phyloP scores from a whole-genome alignment of 2,329 filamentous ascomycete genomes.

The Colletotrichum nymphaeae region DNA sequence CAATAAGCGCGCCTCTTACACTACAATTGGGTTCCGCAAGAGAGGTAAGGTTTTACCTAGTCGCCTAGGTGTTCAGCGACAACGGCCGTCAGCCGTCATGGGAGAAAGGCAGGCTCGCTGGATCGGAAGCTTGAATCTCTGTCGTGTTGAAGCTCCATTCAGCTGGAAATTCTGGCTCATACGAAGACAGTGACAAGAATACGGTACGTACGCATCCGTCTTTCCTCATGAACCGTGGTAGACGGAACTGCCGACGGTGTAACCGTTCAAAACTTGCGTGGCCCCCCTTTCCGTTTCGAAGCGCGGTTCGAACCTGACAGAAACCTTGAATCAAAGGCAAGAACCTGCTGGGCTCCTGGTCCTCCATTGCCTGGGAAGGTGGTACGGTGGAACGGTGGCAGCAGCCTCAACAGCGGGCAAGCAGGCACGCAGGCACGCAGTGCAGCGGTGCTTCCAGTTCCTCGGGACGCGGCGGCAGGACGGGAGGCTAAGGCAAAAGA shows the following conservation, averaged over 20 bases:
- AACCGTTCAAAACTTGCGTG: not conserved
- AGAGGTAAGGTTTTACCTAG: not conserved
- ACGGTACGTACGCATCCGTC: no score
- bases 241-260: not conserved
- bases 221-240: no score
- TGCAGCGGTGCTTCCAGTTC: slow-evolving; percentile 19
- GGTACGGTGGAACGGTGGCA: not conserved
- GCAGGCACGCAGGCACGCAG: no score
- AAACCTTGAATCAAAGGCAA: not conserved
- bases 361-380: not conserved
- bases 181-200: no score
- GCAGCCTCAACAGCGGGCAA: not conserved
- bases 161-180: not conserved
- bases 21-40: not conserved
- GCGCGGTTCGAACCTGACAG: not conserved
- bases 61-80: not conserved
- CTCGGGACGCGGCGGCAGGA: slow-evolving; percentile 32
- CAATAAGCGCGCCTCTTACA: not conserved
- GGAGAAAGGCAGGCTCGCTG: no score
- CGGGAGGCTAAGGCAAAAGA: slow-evolving; percentile 16
- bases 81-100: not conserved
- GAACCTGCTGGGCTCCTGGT: not conserved
- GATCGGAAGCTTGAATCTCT: not conserved
- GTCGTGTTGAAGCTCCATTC: not conserved
- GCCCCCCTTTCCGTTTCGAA: slow-evolving; percentile 9